Evolutionary conservation across 441 rosid genomes (phyloP).

Genomic region (Kokia cookei): DNA sequence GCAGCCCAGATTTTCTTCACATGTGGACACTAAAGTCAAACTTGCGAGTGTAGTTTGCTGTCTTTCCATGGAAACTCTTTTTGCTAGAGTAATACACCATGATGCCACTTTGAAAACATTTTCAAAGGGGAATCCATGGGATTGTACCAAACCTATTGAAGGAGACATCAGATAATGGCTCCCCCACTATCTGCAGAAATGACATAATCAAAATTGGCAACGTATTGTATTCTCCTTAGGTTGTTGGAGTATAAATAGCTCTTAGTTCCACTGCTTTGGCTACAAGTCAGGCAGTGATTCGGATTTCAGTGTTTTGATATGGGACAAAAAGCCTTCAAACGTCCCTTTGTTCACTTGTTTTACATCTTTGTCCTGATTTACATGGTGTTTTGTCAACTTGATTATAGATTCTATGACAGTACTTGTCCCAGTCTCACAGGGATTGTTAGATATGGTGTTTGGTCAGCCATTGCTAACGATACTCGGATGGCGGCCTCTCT

Average conservation of each 20-base stretch:
- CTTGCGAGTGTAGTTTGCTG: conserved; percentile 15
- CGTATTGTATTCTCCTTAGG: not conserved
- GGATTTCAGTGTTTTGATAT: conserved; percentile 5
- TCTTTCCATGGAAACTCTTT: not conserved
- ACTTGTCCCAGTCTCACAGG: conserved; percentile 39
- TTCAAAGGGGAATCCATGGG: conserved; percentile 17
- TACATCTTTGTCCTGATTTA: conserved; percentile 21
- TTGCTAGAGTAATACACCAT: conserved; percentile 24
- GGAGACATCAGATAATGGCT: conserved; percentile 22
- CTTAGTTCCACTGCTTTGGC: conserved; percentile 7
- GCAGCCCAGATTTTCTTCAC: conserved; percentile 20
- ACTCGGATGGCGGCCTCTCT: conserved; percentile 71
- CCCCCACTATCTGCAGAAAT: conserved; percentile 16
- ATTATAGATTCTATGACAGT: conserved; percentile 37
- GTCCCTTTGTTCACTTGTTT: conserved; percentile 20
- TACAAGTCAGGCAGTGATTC: not conserved
- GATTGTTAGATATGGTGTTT: conserved; percentile 36
- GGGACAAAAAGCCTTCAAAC: conserved; percentile 15
- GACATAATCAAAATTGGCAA: not conserved
- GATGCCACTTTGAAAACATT: conserved; percentile 22
- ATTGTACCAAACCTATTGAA: conserved; percentile 35
- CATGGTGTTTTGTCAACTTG: conserved; percentile 41
- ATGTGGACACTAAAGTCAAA: conserved; percentile 27
- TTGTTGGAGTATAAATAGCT: conserved; percentile 31
- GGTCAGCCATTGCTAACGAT: conserved; percentile 49